Percentiles rank a stretch among this genome's conserved stretches.
Conservation (phyloP, 1,284 basidiomycete species). For the Schizopora paradoxa region DNA sequence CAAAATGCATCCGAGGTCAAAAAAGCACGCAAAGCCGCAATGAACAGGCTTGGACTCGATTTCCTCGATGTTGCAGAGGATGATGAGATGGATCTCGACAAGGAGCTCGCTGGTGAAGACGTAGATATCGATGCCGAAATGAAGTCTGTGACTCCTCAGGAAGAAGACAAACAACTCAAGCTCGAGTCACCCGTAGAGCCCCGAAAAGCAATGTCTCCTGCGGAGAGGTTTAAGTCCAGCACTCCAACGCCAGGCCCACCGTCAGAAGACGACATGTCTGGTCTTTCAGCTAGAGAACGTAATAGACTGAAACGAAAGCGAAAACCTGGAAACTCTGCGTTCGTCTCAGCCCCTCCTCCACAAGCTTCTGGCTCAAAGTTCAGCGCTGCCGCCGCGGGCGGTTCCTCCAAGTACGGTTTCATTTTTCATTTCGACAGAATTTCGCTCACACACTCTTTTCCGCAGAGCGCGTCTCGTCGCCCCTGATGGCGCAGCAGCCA, state of each 20-base stretch:
- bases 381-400: slow-evolving; percentile 45
- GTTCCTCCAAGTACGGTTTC: slow-evolving; percentile 50
- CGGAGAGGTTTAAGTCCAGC: slow-evolving; percentile 37
- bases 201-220: slow-evolving; percentile 28
- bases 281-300: slow-evolving; percentile 79
- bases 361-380: slow-evolving; percentile 50
- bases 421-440: neutral
- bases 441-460: neutral
- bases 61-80: slow-evolving; percentile 67
- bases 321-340: slow-evolving; percentile 77
- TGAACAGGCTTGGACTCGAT: slow-evolving; percentile 77
- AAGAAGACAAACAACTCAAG: slow-evolving; percentile 32
- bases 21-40: slow-evolving; percentile 76
- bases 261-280: slow-evolving; percentile 40
- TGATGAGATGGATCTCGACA: slow-evolving; percentile 78
- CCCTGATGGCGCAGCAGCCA: slow-evolving; percentile 38
- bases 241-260: slow-evolving; percentile 58
- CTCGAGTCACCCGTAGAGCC: slow-evolving; percentile 35
- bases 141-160: slow-evolving; percentile 34
- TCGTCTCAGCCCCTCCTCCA: slow-evolving; percentile 67
- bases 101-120: slow-evolving; percentile 56
- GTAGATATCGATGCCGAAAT: slow-evolving; percentile 40
- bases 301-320: slow-evolving; percentile 90
- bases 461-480: slow-evolving; percentile 63
- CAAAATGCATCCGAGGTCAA: slow-evolving; percentile 69